phyloP scores from a whole-genome alignment of 1,284 basidiomycete genomes.

The Mycosarcoma mackinlayi region DNA sequence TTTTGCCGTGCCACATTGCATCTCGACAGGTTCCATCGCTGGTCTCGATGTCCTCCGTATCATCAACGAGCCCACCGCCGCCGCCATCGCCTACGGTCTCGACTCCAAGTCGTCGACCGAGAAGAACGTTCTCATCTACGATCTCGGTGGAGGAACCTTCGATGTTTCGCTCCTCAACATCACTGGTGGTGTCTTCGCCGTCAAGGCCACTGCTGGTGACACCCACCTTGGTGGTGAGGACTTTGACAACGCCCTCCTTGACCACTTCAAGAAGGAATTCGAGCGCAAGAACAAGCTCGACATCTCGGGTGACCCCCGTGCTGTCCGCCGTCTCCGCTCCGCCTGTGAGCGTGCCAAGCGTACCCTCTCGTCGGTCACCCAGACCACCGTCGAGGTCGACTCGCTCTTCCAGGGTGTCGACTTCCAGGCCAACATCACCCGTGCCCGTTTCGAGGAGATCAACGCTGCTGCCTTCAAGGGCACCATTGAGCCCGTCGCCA shows the following conservation, averaged over 20 bases:
- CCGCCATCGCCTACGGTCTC: constrained; percentile 73
- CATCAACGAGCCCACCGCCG: constrained; percentile 75
- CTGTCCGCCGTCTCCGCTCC: constrained; percentile 90
- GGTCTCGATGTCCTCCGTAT: constrained; percentile 77
- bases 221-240: constrained; percentile 84
- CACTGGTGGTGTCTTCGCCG: constrained; percentile 75
- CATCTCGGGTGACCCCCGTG: constrained; percentile 94
- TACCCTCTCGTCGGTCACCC: constrained; percentile 95
- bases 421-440: constrained; percentile 68
- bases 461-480: constrained; percentile 94
- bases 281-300: constrained; percentile 83
- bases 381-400: constrained; percentile 99
- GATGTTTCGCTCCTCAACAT: constrained; percentile 77
- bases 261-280: constrained; percentile 79
- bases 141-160: constrained; percentile 91
- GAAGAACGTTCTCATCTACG: constrained; percentile 99
- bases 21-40: constrained; percentile 72
- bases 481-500: constrained; percentile 97
- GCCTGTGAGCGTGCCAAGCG: constrained; percentile 99
- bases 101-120: constrained; percentile 72
- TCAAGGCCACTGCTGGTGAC: constrained; percentile 75
- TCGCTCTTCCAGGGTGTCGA: constrained; percentile 87
- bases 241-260: constrained; percentile 96
- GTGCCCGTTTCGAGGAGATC: constrained; percentile 99
- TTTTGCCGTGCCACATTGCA: neutral